phyloP scores from a whole-genome alignment of 192 early-diverging fungal species.

The Rhizophagus clarus region DNA sequence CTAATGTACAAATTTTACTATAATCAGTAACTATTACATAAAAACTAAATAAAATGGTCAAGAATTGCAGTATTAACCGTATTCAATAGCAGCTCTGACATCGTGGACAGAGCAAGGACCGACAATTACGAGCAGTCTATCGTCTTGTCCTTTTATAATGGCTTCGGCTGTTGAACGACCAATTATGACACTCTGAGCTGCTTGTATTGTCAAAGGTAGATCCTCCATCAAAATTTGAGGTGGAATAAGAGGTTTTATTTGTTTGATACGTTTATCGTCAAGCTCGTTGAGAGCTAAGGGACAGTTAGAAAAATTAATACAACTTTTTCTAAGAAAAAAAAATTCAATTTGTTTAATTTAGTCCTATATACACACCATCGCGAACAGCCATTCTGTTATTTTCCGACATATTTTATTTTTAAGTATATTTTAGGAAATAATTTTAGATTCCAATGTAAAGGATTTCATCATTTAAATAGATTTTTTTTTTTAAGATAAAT shows the following conservation, averaged over 20 bases:
- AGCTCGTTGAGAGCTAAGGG: constrained; percentile 82
- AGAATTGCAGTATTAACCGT: constrained; percentile 48
- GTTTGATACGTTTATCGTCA: constrained; percentile 86
- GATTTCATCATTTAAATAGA: no score
- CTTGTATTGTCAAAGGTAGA: constrained; percentile 72
- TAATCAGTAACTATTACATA: not conserved
- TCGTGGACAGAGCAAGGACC: constrained; percentile 89
- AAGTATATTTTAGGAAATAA: not conserved
- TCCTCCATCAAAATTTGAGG: constrained; percentile 94
- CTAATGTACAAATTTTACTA: constrained; percentile 27
- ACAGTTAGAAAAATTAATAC: no score
- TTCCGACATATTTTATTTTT: not conserved
- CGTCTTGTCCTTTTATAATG: constrained; percentile 73
- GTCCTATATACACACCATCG: not conserved
- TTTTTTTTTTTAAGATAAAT: not conserved
- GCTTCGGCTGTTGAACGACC: constrained; percentile 65
- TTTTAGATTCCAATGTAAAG: no score
- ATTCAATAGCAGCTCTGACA: constrained; percentile 75
- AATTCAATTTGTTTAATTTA: no score
- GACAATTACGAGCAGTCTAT: constrained; percentile 80
- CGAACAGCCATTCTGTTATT: not conserved
- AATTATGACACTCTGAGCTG: constrained; percentile 72
- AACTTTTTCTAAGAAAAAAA: no score
- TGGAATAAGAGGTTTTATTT: constrained; percentile 81
- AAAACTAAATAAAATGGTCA: not conserved